Base-by-base conservation (phyloP, 495 filamentous ascomycete genomes). In the Hyaloscypha variabilis region DNA sequence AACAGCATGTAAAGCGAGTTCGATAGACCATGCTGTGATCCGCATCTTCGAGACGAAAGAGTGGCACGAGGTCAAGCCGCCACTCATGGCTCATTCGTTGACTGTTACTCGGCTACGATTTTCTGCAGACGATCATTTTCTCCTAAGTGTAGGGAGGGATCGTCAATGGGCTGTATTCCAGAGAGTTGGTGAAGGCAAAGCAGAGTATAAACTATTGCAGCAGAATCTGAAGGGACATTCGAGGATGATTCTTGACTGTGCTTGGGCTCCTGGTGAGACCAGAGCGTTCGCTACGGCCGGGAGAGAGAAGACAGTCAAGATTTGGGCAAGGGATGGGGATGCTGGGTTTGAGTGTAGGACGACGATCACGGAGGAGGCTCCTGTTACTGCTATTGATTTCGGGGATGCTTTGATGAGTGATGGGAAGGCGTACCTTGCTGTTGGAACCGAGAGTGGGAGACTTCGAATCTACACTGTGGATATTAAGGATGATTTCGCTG, bases 1-100 rank as follows among this genome's bases (percentile, higher is more conserved):
- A 21, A 96, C 92, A n/a, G 92, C 94, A 2, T 98, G 94, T 78
- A 91, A 90, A 73, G 96, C 96, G 21, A 94, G 88, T 76, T 95
- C 92, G 17, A 78, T 94, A 57, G 93, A 97, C 69, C 96, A 99
- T 72, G 95, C 95, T 46, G 93, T 97, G 52, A 91, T 99, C 66
- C 88, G 95, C 23, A 72, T 99, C 1, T 97, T 96, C 71, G 91
- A 94, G 70, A 94, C 92, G 24, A 83, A 81, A 28, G 82, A 83
- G 65, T 98, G 94, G 94, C 89, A 90, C 25, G 93, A 98, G 77
- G 77, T 97, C 51, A 91, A 87, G 69, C 94, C 95, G 6, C 82
- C 93, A 3, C 79, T 98, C 21, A 79, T 82, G 24, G 89, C 89
- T 4, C 95, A 99, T 77, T 84, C 88, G 0, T 81, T 97, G 59